These are phyloP conservation scores for Penicillium nucicola DNA, from an alignment of 495 filamentous ascomycete genomes.

Conservation along the genomic window DNA sequence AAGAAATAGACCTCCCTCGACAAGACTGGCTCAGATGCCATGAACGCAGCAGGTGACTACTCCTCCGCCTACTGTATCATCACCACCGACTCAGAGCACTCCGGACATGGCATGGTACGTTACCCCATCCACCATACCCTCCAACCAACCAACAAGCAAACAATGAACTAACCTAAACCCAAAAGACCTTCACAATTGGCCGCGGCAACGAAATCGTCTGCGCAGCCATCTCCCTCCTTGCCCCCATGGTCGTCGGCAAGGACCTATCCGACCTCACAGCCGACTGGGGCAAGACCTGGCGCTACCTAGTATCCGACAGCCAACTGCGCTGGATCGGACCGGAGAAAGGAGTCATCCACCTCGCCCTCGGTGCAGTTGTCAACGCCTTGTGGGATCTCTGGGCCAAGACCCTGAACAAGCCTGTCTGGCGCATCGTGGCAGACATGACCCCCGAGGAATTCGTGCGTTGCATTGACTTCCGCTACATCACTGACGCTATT, in stretches of 20 bases:
- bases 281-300: constrained; percentile 88
- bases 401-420: constrained; percentile 82
- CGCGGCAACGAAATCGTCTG: constrained; percentile 95
- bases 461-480: constrained; percentile 84
- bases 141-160: too few species aligned
- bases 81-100: constrained; percentile 67
- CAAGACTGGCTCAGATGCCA: constrained; percentile 94
- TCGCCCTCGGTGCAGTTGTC: constrained; percentile 84
- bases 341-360: constrained; percentile 92
- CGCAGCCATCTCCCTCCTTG: constrained; percentile 73
- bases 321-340: constrained; percentile 95
- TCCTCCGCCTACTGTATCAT: constrained; percentile 91
- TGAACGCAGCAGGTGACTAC: constrained; percentile 95
- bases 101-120: constrained; percentile 84
- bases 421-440: constrained; percentile 85
- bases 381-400: constrained; percentile 96
- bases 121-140: background rate
- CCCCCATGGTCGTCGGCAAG: constrained; percentile 66
- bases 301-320: constrained; percentile 83
- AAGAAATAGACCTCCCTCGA: constrained; percentile 73
- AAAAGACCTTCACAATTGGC: constrained; percentile 91
- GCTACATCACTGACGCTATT: constrained; percentile 91
- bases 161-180: background rate
- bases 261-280: constrained; percentile 71
- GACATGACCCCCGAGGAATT: constrained; percentile 88